Percentiles rank a stretch among this genome's conserved stretches.
Evolutionary conservation across 805 yeast species (phyloP).

Genomic region (Candida golubevii): DNA sequence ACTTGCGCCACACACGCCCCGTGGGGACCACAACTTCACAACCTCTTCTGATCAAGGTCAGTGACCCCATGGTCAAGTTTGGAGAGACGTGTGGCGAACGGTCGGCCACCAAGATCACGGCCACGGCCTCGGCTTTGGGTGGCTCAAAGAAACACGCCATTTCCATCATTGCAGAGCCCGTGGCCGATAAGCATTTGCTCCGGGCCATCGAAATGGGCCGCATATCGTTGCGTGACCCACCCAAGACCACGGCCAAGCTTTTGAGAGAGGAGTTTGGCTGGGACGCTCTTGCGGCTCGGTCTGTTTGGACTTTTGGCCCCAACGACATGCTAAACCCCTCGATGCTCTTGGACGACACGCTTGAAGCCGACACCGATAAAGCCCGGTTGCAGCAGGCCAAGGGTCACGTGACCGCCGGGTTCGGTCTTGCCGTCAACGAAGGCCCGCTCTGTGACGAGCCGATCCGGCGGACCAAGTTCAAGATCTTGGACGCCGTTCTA

Average conservation of each 20-base stretch:
- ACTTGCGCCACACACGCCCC: conserved; percentile 59
- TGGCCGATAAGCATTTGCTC: conserved; percentile 47
- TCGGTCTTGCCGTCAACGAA: conserved; percentile 74
- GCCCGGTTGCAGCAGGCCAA: conserved; percentile 40
- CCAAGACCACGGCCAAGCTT: conserved; percentile 46
- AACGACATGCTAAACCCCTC: conserved; percentile 46
- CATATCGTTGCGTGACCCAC: conserved; percentile 32
- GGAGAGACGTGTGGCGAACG: conserved; percentile 68
- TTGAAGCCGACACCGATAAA: conserved; percentile 65
- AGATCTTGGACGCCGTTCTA: conserved; percentile 57
- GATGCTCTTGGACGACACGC: conserved; percentile 63
- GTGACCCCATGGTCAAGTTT: conserved; percentile 79
- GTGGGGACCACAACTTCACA: conserved; percentile 7
- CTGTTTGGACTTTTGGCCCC: conserved; percentile 76
- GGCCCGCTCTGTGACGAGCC: conserved; percentile 95
- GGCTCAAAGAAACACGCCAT: conserved; percentile 48
- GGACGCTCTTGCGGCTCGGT: conserved; percentile 81
- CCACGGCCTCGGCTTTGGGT: conserved; percentile 39
- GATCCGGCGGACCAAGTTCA: conserved; percentile 64
- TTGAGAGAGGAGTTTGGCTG: conserved; percentile 61
- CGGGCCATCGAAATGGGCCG: conserved; percentile 52
- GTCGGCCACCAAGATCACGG: conserved; percentile 62
- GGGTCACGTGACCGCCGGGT: conserved; percentile 67
- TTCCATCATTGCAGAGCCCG: conserved; percentile 74
- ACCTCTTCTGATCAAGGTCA: conserved; percentile 68